Conservation (phyloP, 192 early-diverging fungal species). For the Gryganskiella cystojenkinii region DNA sequence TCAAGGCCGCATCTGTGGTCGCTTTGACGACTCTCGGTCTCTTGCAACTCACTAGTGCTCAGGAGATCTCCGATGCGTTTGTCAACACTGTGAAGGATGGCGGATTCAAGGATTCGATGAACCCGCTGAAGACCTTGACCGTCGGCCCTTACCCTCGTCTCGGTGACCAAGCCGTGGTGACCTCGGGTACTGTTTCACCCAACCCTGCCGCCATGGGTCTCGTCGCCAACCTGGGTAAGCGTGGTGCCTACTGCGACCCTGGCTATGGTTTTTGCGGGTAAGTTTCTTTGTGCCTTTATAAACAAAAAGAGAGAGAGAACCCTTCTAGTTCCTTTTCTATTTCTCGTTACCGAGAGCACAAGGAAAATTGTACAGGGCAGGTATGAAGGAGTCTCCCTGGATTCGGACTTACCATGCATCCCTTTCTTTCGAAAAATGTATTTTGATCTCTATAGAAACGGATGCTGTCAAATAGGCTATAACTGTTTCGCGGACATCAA, state of each 20-base stretch:
- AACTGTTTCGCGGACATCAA: background rate
- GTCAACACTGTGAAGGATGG: background rate
- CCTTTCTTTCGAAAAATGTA: background rate
- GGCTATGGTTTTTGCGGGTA: constrained; percentile 29
- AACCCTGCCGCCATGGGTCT: background rate
- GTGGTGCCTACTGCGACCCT: constrained; percentile 16
- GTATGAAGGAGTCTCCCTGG: background rate
- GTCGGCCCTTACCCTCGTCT: constrained; percentile 22
- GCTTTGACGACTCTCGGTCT: constrained; percentile 14
- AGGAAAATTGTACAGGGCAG: too few species aligned
- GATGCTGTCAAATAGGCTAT: constrained; percentile 4
- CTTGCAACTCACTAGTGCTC: background rate
- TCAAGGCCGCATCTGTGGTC: constrained; percentile 1
- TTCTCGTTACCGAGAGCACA: too few species aligned
- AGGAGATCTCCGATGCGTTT: background rate
- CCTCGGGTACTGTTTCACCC: too few species aligned
- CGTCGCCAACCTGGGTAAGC: constrained; percentile 6
- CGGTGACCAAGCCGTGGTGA: background rate
- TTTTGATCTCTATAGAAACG: background rate
- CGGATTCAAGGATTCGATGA: constrained; percentile 15
- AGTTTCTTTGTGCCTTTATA: constrained; percentile 5
- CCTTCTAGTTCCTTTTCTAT: background rate
- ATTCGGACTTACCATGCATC: too few species aligned
- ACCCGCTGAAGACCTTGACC: constrained; percentile 6
- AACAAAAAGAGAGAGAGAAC: background rate